Evolutionary conservation across 2,329 filamentous ascomycete genomes (phyloP).

Genomic region (Aotearoamyces nothofagi): DNA sequence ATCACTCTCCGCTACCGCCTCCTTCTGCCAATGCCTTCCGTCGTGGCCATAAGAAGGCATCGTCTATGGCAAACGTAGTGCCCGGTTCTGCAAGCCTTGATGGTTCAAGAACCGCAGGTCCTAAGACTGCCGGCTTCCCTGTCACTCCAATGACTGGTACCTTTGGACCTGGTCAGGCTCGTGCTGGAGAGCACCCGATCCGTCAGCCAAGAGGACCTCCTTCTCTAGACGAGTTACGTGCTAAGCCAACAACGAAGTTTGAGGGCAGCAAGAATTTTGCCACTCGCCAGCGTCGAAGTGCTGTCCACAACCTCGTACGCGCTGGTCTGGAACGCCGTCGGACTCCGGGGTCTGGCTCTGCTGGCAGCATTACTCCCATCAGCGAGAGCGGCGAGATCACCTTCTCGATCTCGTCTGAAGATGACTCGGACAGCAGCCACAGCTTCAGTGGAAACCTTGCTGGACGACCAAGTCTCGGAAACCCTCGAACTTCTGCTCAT

Average conservation of each 20-base stretch:
- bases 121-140: conserved; percentile 69
- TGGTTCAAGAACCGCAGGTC: conserved; percentile 44
- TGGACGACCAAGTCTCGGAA: conserved; percentile 51
- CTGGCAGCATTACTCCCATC: conserved; percentile 74
- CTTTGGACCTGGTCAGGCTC: conserved; percentile 84
- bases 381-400: conserved; percentile 61
- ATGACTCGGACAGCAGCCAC: conserved; percentile 53
- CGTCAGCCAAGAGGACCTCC: conserved; percentile 90
- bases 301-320: conserved; percentile 80
- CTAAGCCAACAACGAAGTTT: conserved; percentile 80
- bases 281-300: conserved; percentile 78
- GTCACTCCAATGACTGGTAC: conserved; percentile 64
- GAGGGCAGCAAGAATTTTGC: conserved; percentile 98
- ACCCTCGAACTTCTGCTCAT: conserved; percentile 62
- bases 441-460: conserved; percentile 70
- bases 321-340: conserved; percentile 75
- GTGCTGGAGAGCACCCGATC: conserved; percentile 85
- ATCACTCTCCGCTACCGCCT: conserved; percentile 61
- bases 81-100: conserved; percentile 17
- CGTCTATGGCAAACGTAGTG: conserved; percentile 44
- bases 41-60: conserved; percentile 81
- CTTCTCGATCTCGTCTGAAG: conserved; percentile 53
- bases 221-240: conserved; percentile 75
- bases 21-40: conserved; percentile 87
- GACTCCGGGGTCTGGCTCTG: conserved; percentile 51